A percentile compares a stretch with the other conserved stretches of the same genome.
Evolutionary conservation across 2,329 filamentous ascomycete species (phyloP).

Genomic region (Colletotrichum horii): DNA sequence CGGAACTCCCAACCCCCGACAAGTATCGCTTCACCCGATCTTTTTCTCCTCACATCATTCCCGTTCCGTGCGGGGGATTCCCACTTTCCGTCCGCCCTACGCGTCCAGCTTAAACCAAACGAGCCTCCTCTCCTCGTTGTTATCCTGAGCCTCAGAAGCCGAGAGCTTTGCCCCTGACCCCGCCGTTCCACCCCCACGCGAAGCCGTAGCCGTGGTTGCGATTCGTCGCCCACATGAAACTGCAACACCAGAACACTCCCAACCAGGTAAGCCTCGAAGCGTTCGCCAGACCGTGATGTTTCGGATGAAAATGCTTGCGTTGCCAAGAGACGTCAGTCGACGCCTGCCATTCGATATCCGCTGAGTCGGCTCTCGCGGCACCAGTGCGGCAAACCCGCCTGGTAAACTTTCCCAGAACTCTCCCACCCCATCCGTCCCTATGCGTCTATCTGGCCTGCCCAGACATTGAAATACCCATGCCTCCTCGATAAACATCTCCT

Average conservation of each 20-base stretch:
- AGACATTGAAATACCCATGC: not conserved
- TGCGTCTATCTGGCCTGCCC: not conserved
- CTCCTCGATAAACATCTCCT: not conserved
- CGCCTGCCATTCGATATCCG: slow-evolving; percentile 11
- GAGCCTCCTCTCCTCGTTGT: not conserved
- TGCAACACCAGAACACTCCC: not conserved
- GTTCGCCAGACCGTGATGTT: not conserved
- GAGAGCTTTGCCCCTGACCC: not conserved
- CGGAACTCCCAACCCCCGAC: slow-evolving; percentile 2
- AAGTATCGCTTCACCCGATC: slow-evolving; percentile 17
- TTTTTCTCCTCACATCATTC: not conserved
- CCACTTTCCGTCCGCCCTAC: not conserved
- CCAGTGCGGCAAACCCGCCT: not conserved
- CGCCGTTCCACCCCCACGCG: not conserved
- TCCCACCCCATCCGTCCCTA: not conserved
- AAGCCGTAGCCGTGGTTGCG: not conserved
- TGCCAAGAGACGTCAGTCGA: slow-evolving; percentile 6
- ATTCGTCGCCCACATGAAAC: slow-evolving; percentile 6
- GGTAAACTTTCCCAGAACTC: not conserved
- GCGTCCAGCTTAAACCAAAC: not conserved
- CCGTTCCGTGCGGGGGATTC: not conserved
- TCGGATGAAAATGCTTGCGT: not conserved
- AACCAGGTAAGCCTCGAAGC: not conserved
- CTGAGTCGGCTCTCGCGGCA: not conserved
- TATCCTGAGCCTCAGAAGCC: not conserved